A percentile compares a stretch with the other conserved stretches of the same genome.
phyloP scores from a whole-genome alignment of 2,329 filamentous ascomycete species.

The Phyllosticta citribraziliensis region DNA sequence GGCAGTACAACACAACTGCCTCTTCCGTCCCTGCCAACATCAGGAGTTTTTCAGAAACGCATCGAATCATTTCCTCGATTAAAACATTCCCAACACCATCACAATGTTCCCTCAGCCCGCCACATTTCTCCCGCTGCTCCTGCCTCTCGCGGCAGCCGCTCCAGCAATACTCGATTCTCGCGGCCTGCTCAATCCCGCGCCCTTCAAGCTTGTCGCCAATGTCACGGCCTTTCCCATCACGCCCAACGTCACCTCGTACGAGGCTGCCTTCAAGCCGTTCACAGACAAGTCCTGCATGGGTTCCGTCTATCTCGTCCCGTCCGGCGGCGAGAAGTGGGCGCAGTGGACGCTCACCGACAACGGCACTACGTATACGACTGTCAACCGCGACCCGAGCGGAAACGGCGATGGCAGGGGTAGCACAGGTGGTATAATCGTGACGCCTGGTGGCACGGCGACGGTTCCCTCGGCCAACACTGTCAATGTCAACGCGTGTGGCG shows the following conservation, averaged over 20 bases:
- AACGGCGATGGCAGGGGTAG: not conserved
- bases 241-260: not conserved
- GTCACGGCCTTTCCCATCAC: not conserved
- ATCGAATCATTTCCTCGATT: not conserved
- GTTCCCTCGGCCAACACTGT: constrained; percentile 6
- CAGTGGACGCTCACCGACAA: not conserved
- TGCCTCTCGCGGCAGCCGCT: not conserved
- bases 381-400: not conserved
- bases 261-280: not conserved
- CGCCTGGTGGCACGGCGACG: constrained; percentile 10
- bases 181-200: not conserved
- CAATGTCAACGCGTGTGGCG: not conserved
- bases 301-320: not conserved
- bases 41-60: not conserved
- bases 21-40: not conserved
- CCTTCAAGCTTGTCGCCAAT: not conserved
- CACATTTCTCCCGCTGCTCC: not conserved
- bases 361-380: not conserved
- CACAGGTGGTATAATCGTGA: constrained; percentile 5
- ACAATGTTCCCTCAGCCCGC: not conserved
- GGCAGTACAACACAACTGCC: not conserved
- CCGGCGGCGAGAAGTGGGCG: not conserved
- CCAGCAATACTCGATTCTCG: not conserved
- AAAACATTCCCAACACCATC: not conserved
- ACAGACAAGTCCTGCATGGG: not conserved